These are phyloP conservation scores for Ceratocystis harringtonii DNA, from an alignment of 2,329 filamentous ascomycete genomes.

Conservation along the genomic window DNA sequence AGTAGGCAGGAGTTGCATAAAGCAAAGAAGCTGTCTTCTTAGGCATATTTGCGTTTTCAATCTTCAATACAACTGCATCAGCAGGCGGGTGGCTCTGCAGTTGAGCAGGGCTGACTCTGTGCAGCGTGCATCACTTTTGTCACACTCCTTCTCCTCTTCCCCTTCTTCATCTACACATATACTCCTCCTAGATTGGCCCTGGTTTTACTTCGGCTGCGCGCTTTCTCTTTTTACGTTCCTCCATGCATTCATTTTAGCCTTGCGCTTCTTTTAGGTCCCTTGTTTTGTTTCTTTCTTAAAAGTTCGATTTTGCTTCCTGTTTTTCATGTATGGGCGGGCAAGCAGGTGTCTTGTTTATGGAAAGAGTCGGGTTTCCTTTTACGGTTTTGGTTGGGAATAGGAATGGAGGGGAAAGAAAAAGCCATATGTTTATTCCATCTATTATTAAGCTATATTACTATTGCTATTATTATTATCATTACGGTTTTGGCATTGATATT, in stretches of 20 bases:
- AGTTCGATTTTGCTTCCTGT: not conserved
- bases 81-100: not conserved
- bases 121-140: not conserved
- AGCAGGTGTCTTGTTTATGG: conserved; percentile 7
- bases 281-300: not conserved
- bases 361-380: not conserved
- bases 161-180: not conserved
- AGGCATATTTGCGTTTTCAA: not conserved
- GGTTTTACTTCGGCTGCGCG: not conserved
- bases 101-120: not conserved
- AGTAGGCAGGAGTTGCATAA: not conserved
- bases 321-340: not conserved
- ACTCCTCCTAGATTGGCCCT: not conserved
- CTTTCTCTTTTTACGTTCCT: not conserved
- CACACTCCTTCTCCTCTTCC: not conserved
- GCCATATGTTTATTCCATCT: not conserved
- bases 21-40: not conserved
- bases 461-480: not conserved
- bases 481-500: not conserved
- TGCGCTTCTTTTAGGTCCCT: not conserved
- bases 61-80: not conserved
- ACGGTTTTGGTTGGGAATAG: not conserved
- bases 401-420: not conserved
- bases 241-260: not conserved
- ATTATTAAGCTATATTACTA: not conserved